Evolutionary conservation across 1,139 yeast genomes (phyloP).

Genomic region (Lodderomyces metapsilosis): DNA sequence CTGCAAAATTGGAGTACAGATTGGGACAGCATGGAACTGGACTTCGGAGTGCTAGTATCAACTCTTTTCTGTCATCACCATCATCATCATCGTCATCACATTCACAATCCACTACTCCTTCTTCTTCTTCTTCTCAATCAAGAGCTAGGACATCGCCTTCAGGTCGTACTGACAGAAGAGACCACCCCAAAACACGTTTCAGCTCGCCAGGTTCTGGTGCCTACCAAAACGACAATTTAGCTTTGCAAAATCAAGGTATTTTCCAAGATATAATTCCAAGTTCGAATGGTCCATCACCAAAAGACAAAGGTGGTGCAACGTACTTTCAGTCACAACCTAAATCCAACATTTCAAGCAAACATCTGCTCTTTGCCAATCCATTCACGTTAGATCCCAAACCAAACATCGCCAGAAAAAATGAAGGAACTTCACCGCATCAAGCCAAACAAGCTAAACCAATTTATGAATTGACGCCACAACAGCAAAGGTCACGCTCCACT

Average conservation of each 20-base stretch:
- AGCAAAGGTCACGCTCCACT: background rate
- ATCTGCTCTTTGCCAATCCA: background rate
- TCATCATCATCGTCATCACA: too few relatives aligned
- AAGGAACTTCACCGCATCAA: background rate
- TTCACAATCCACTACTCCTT: background rate
- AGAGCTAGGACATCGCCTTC: background rate
- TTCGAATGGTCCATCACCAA: background rate
- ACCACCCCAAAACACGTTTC: constrained; percentile 17
- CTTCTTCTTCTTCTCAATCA: constrained; percentile 1
- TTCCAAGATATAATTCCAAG: background rate
- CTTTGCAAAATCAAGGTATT: constrained; percentile 1
- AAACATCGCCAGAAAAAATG: background rate
- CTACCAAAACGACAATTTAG: constrained; percentile 2
- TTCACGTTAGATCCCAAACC: constrained; percentile 3
- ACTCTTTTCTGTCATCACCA: constrained; percentile 1
- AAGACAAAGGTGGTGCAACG: background rate
- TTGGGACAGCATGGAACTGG: constrained; percentile 15
- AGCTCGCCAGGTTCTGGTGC: constrained; percentile 10
- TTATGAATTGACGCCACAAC: background rate
- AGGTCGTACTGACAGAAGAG: background rate
- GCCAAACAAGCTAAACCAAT: background rate
- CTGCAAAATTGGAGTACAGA: constrained; percentile 43
- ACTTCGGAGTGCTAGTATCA: background rate
- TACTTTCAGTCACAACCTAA: background rate
- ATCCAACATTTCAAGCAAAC: background rate